phyloP scores from a whole-genome alignment of 441 rosid species.

The Eruca vesicaria region DNA sequence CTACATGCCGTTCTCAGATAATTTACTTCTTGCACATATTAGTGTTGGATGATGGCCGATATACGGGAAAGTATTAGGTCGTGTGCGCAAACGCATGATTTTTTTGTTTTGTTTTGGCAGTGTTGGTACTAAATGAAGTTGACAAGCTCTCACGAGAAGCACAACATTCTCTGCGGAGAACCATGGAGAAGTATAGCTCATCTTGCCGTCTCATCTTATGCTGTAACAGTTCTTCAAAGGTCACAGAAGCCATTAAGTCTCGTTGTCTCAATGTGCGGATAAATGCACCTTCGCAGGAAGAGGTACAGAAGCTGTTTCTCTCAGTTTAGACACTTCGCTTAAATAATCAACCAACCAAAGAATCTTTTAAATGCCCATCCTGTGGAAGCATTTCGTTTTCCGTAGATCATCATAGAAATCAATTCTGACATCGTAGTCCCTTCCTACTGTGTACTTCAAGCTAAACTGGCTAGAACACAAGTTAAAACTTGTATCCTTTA shows the following conservation, averaged over 20 bases:
- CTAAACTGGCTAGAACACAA: neutral
- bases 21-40: neutral
- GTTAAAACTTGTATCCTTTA: neutral
- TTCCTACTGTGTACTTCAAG: too few relatives aligned
- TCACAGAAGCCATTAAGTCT: slow-evolving; percentile 91
- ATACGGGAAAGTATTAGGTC: neutral
- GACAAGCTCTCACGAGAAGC: slow-evolving; percentile 99
- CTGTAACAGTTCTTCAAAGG: slow-evolving; percentile 95
- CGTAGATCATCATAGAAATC: too few relatives aligned
- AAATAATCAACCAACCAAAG: neutral
- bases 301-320: slow-evolving; percentile 48
- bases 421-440: too few relatives aligned
- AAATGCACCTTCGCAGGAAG: slow-evolving; percentile 79
- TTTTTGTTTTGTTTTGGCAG: slow-evolving; percentile 41
- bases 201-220: slow-evolving; percentile 87
- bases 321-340: slow-evolving; percentile 1
- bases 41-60: neutral
- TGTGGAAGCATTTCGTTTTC: neutral
- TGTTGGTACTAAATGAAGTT: slow-evolving; percentile 91
- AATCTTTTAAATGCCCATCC: neutral
- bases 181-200: slow-evolving; percentile 96
- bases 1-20: neutral
- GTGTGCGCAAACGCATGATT: neutral
- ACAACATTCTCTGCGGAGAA: slow-evolving; percentile 94
- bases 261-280: slow-evolving; percentile 89